Evolutionary conservation across 2,329 filamentous ascomycete species (phyloP), one percentile per base, ranked within the genome.

Genomic region (Zalaria sp.): DNA sequence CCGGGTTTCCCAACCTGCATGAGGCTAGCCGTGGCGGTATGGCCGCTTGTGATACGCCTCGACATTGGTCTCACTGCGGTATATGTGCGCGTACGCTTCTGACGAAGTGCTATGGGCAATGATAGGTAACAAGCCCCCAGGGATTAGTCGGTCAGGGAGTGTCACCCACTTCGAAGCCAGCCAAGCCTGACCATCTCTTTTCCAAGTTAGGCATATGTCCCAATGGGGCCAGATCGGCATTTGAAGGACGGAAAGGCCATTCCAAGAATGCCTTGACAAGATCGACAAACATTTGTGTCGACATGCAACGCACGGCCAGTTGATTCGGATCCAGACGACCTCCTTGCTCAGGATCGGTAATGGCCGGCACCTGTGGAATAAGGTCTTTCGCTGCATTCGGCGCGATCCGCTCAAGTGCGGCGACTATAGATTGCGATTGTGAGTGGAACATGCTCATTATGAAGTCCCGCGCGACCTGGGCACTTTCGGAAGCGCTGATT

Each of bases 341-440:
- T 2, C 76, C 74, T 10, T 52, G 55, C 0, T 44, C 47, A 2
- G 65, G 55, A 50, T 81, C 73, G 2, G 46, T 55, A 28, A 77
- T 50, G 34, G 67, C 71, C 2, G 64, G 62, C 47, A 73, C 74
- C 25, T 65, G 42, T 1, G 62, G 60, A 9, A 70, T 44, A 34
- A 80, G 57, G 38, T 68, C 73, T 26, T 77, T 69, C 4, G 64
- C 60, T 2, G 77, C 77, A 3, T 80, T 80, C 0, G 73, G 71
- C 58, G 69, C 75, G n/a, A 83, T 46, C 25, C 54, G 48, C 25
- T 74, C 66, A 43, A 83, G 62, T 26, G 61, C 58, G 27, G 60
- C 59, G 6, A 56, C 48, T 1, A 78, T 38, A 1, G 64, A 60
- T 1, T 58, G 51, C 0, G 52, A 51, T 3, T 57, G 47, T 3